Conservation (phyloP, 179 eudicot genomes). For the Spergularia azorica region DNA sequence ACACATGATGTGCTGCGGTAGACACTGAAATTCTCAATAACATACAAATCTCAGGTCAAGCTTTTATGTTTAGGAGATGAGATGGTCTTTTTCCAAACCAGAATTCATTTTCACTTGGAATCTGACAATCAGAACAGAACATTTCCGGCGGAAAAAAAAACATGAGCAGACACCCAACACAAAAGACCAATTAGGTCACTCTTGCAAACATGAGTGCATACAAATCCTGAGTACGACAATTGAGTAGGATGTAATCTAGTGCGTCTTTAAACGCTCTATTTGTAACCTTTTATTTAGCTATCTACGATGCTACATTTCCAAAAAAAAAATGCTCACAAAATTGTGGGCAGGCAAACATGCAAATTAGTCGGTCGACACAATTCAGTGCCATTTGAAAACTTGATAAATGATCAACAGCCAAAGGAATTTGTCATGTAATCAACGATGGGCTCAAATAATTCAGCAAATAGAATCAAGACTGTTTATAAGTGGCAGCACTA, state of each 20-base stretch:
- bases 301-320: no score
- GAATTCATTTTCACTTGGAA: no score
- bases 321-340: background rate
- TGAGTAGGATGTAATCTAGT: no score
- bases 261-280: no score
- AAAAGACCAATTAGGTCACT: no score
- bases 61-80: background rate
- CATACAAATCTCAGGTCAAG: conserved; percentile 3
- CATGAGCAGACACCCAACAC: no score
- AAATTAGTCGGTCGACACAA: background rate
- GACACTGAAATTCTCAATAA: background rate
- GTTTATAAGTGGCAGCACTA: background rate
- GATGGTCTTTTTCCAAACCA: background rate
- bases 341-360: background rate
- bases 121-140: no score
- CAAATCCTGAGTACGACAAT: no score
- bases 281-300: no score
- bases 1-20: background rate
- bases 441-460: background rate
- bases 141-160: no score
- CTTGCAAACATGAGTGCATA: no score
- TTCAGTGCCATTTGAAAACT: no score
- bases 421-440: background rate
- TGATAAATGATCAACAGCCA: background rate
- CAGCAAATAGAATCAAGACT: background rate